These are phyloP conservation scores for Fusarium armeniacum DNA, from an alignment of 2,329 filamentous ascomycete species.

Conservation along the genomic window DNA sequence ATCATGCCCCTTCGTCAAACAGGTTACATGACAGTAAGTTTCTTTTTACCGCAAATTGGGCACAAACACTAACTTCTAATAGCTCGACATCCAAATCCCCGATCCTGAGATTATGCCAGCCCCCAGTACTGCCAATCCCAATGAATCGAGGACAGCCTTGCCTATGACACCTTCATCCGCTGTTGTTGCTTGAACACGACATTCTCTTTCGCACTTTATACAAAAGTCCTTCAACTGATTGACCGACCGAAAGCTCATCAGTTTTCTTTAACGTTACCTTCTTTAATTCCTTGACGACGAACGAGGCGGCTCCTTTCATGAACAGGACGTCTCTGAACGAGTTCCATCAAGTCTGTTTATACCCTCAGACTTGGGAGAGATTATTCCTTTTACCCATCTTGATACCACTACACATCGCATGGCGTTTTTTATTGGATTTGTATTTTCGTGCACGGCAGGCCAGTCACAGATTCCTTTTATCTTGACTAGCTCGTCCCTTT, in stretches of 20 bases:
- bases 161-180: conserved; percentile 53
- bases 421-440: conserved; percentile 46
- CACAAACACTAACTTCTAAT: conserved; percentile 23
- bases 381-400: conserved; percentile 43
- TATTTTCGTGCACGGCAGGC: conserved; percentile 23
- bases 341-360: conserved; percentile 41
- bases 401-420: conserved; percentile 52
- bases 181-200: conserved; percentile 41
- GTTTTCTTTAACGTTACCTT: conserved; percentile 27
- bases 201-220: not conserved
- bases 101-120: conserved; percentile 78
- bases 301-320: conserved; percentile 46
- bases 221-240: conserved; percentile 32
- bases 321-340: conserved; percentile 46
- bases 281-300: conserved; percentile 49
- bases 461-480: not conserved
- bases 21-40: conserved; percentile 84
- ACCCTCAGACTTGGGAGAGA: conserved; percentile 38
- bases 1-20: conserved; percentile 85
- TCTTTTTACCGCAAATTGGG: not conserved
- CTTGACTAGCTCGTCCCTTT: not conserved
- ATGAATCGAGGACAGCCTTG: conserved; percentile 55
- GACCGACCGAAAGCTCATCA: conserved; percentile 19
- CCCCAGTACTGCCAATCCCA: conserved; percentile 59
- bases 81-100: conserved; percentile 86